These are phyloP conservation scores for Exutisphaerella laricina DNA, from an alignment of 2,329 filamentous ascomycete species.

Conservation along the genomic window DNA sequence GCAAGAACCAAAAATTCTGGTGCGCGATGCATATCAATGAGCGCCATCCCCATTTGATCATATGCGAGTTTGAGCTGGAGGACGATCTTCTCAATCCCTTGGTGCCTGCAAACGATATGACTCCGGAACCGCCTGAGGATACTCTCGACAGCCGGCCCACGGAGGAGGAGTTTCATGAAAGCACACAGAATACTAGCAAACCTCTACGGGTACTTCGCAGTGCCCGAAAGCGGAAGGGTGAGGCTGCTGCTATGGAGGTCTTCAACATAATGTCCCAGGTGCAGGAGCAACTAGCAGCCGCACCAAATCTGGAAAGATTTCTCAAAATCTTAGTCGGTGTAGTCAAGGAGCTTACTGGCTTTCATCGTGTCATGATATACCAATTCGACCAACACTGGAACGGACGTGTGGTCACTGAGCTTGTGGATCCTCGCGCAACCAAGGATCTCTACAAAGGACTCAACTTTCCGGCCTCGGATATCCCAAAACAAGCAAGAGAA, in stretches of 20 bases:
- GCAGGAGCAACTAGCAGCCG: slow-evolving; percentile 75
- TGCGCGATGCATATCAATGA: slow-evolving; percentile 76
- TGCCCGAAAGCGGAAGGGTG: slow-evolving; percentile 67
- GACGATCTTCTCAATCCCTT: slow-evolving; percentile 66
- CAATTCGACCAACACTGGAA: slow-evolving; percentile 82
- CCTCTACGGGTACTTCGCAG: slow-evolving; percentile 72
- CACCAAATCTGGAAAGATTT: slow-evolving; percentile 64
- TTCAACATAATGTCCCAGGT: slow-evolving; percentile 91
- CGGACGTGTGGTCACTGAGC: slow-evolving; percentile 78
- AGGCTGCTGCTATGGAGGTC: slow-evolving; percentile 80
- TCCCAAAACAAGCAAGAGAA: slow-evolving; percentile 78
- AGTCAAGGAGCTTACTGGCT: slow-evolving; percentile 82
- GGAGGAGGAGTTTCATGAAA: slow-evolving; percentile 65
- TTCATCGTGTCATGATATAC: slow-evolving; percentile 89
- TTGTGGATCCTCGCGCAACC: slow-evolving; percentile 73
- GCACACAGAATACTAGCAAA: slow-evolving; percentile 68
- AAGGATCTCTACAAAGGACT: slow-evolving; percentile 81
- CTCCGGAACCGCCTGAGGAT: slow-evolving; percentile 62
- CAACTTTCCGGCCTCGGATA: slow-evolving; percentile 84
- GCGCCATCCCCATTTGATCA: slow-evolving; percentile 62
- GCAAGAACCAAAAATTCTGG: slow-evolving; percentile 66
- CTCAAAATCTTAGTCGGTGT: slow-evolving; percentile 78
- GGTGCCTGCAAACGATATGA: slow-evolving; percentile 54
- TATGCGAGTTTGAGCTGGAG: slow-evolving; percentile 86
- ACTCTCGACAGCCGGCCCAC: slow-evolving; percentile 70